Percentiles rank a stretch among this genome's conserved stretches.
phyloP scores from a whole-genome alignment of 1,284 basidiomycete species.

The Marasmius sp. region DNA sequence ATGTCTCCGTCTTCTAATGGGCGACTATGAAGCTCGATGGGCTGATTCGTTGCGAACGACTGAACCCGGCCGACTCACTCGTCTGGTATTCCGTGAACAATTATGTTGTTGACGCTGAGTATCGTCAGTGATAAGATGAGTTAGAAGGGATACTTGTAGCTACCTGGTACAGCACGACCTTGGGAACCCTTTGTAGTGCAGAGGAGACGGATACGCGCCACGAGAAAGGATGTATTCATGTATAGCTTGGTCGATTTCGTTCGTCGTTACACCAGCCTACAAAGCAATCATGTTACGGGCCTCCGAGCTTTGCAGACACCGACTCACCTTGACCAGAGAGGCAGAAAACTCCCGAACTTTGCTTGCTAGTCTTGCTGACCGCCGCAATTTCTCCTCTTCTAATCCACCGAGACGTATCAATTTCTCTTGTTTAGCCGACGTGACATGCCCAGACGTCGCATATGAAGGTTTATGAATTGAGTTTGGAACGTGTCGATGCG shows the following conservation, averaged over 20 bases:
- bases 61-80: constrained; percentile 45
- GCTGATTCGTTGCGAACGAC: neutral
- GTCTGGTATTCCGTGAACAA: constrained; percentile 87
- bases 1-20: constrained; percentile 79
- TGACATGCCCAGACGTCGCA: constrained; percentile 26
- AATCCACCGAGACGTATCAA: constrained; percentile 56
- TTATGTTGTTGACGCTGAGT: constrained; percentile 78
- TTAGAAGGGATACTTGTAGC: neutral
- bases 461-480: constrained; percentile 65
- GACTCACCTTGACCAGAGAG: constrained; percentile 54
- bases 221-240: constrained; percentile 69
- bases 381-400: constrained; percentile 57
- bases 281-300: constrained; percentile 21
- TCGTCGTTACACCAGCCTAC: constrained; percentile 76
- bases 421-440: constrained; percentile 22
- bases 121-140: neutral
- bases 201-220: constrained; percentile 87
- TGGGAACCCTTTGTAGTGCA: constrained; percentile 81
- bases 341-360: constrained; percentile 60
- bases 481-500: constrained; percentile 55
- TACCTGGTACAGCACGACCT: constrained; percentile 81
- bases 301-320: constrained; percentile 16
- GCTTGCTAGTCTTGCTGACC: constrained; percentile 62
- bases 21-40: constrained; percentile 47
- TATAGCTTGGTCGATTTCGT: constrained; percentile 66